These are phyloP conservation scores for Monosporascus sp. DNA, from an alignment of 2,329 filamentous ascomycete species.

Conservation along the genomic window DNA sequence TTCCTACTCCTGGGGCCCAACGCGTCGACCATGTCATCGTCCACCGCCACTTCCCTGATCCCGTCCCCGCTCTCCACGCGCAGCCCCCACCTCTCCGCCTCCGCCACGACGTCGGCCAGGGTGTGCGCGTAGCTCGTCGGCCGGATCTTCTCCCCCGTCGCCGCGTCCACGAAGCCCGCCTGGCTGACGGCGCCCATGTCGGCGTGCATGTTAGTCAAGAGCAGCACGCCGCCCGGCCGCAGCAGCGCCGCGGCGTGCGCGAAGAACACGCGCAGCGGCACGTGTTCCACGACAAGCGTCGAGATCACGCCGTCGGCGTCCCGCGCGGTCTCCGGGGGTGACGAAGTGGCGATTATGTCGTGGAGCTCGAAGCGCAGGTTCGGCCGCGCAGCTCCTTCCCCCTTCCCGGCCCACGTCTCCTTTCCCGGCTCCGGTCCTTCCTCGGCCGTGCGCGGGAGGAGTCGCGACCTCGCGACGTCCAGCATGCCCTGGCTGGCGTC, in stretches of 20 bases:
- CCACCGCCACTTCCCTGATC: constrained; percentile 38
- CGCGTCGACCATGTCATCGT: constrained; percentile 50
- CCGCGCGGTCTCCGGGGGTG: constrained; percentile 13
- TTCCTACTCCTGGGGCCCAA: constrained; percentile 59
- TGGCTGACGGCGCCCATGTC: constrained; percentile 57
- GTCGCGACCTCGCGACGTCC: constrained; percentile 39
- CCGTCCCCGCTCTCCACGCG: constrained; percentile 31
- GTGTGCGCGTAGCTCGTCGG: constrained; percentile 55
- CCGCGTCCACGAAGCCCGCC: constrained; percentile 55
- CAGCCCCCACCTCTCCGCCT: constrained; percentile 42
- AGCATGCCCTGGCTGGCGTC: constrained; percentile 57
- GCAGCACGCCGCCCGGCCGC: constrained; percentile 41
- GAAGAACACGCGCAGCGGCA: constrained; percentile 50
- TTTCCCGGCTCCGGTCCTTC: too few species aligned
- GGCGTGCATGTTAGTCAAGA: constrained; percentile 65
- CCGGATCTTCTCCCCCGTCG: constrained; percentile 51
- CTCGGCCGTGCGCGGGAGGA: constrained; percentile 11
- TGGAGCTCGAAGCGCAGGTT: constrained; percentile 27
- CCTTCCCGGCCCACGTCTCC: not conserved
- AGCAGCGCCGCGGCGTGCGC: constrained; percentile 38
- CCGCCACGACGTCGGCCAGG: constrained; percentile 44
- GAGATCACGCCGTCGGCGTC: constrained; percentile 46
- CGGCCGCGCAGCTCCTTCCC: not conserved
- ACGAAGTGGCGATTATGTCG: constrained; percentile 31
- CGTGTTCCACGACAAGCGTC: constrained; percentile 62